Conservation (phyloP, 1,284 basidiomycete genomes). For the Flammula alnicola region DNA sequence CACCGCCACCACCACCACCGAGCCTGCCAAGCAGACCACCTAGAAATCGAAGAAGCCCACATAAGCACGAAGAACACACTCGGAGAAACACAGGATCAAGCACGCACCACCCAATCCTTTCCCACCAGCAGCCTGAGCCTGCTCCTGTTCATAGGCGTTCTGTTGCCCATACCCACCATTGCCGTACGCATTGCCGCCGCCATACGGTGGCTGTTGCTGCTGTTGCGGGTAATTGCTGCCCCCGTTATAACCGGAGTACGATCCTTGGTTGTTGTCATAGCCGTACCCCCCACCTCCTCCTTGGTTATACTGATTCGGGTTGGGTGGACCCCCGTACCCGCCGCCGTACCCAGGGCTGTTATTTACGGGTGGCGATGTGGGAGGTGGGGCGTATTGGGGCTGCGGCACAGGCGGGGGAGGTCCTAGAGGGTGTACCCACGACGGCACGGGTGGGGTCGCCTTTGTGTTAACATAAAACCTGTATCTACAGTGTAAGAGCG, state of each 20-base stretch:
- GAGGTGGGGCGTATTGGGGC: constrained; percentile 48
- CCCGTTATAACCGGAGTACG: constrained; percentile 26
- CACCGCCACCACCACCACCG: no score
- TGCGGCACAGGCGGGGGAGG: constrained; percentile 43
- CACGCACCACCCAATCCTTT: constrained; percentile 12
- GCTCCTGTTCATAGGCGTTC: constrained; percentile 13
- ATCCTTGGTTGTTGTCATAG: constrained; percentile 30
- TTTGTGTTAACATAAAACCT: constrained; percentile 77
- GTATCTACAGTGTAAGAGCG: not conserved
- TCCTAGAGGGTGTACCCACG: constrained; percentile 70
- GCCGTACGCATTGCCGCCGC: constrained; percentile 14
- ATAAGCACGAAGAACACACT: not conserved
- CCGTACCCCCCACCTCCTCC: constrained; percentile 24
- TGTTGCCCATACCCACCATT: constrained; percentile 15
- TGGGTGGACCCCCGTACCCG: constrained; percentile 7
- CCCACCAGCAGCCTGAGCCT: constrained; percentile 11
- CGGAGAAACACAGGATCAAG: constrained; percentile 18
- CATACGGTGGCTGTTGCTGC: constrained; percentile 24
- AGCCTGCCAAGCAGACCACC: constrained; percentile 23
- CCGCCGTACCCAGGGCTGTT: constrained; percentile 21
- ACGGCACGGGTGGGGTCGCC: constrained; percentile 62
- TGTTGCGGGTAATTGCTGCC: constrained; percentile 18
- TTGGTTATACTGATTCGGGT: not conserved
- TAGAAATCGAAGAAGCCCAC: constrained; percentile 5
- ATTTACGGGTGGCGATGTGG: constrained; percentile 44